Evolutionary conservation across 176 grass and related monocot species (phyloP), one percentile per base, ranked within the genome.

Genomic region (Carex cristatella): DNA sequence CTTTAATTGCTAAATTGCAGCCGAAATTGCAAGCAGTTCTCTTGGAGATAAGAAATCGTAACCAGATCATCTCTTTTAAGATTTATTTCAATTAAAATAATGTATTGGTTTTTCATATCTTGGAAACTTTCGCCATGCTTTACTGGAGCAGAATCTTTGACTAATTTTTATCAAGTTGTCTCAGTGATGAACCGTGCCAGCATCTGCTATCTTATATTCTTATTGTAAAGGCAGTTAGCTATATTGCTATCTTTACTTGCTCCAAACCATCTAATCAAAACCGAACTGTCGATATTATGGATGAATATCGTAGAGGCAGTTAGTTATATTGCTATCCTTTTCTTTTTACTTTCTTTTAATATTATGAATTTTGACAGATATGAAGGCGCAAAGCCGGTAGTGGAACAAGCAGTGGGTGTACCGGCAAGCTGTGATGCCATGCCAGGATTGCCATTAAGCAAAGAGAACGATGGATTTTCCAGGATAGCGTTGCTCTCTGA

Each of bases 381-480:
- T 33, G 84, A 77, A 3, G 84, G 70, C 2, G 84, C 84, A 61
- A 85, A 77, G 70, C 37, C 70, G 5, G 70, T 85, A 37, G 68
- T 79, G 9, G 84, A 85, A 42, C 58, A 75, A 44, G 69, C 69
- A 13, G 49, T 65, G 31, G 23, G 56, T 11, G 84, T 85, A 35
- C 70, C 84, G 23, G 67, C 84, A 42, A 85, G 84, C 56, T 85
- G 84, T 1, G 84, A 85, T 8, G 67, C 84, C 28, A 61, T 77
- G 71, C 84, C 84, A 6, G 84, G 67, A 48, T 61, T 85, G 55
- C 71, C 71, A 62, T 54, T 85, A 55, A 85, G 53, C 51, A 85
- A 62, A 77, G 57, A 85, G 58, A 77, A 85, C 4, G 69, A 85
- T 62, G 73, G 57, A 32, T 85, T 85, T 78, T 74, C 73, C 4